Base-by-base conservation (phyloP, 1,139 yeast genomes). In the Nakaseomyces nivariensis region DNA sequence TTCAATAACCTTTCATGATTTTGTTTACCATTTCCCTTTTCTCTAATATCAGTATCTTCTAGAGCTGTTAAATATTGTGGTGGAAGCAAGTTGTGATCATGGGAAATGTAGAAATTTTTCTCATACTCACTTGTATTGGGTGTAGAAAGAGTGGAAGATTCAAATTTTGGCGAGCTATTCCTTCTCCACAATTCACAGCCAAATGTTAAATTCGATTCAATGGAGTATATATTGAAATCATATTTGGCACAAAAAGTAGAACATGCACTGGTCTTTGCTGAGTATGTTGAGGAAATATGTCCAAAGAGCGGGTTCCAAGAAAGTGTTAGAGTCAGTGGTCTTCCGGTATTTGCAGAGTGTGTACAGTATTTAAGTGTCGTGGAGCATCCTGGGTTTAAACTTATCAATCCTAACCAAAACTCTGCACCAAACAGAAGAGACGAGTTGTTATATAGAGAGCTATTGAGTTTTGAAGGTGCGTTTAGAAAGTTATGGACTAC, bases 291-390 rank as follows among this genome's bases (percentile, higher is more conserved):
- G 1, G 95, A 84, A 5, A 94, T 68, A 57, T 90, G 95, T 3
- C 98, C 99, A 65, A 92, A 74, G 10, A 92, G 72, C 1, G 99
- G 99, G 64, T 92, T 92, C 52, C 86, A 76, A 1, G 96, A 84
- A 36, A 92, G 63, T 0, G 97, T 86, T 78, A 92, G 78, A 0
- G 96, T 86, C 54, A 90, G 67, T 0, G 99, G 98, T 54, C 87
- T 85, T 2, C 94, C 95, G 0, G 95, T 85, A 48, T 85, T 79
- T 0, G 95, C 82, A 0, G 96, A 85, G 53, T 88, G 82, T 0
- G 97, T 87, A 1, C 94, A 79, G 63, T 92, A 92, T 49, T 97
- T 71, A 51, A 88, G 67, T 0, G 95, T 94, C 0, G 95, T 79
- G 0, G 96, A 86, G 25, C 92, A 59, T 0, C 92, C 94, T 0